These are phyloP conservation scores for Trichoderma atroviride DNA, from an alignment of 2,329 filamentous ascomycete species.

Conservation along the genomic window DNA sequence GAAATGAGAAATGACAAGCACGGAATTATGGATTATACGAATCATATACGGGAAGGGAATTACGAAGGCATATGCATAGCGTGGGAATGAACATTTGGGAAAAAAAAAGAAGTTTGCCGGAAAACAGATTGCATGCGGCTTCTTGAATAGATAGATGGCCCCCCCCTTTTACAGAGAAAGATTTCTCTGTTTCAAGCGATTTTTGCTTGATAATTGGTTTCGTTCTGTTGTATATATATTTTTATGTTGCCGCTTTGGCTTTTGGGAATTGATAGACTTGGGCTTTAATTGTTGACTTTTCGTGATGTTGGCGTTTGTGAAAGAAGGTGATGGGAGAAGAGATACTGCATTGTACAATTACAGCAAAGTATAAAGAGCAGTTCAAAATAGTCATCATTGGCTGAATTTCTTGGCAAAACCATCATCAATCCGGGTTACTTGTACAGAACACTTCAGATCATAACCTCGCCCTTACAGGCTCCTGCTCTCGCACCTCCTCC, in stretches of 20 bases:
- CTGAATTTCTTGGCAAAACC: background rate
- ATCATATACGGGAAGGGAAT: background rate
- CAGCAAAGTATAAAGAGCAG: background rate
- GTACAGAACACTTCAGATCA: background rate
- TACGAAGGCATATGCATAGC: background rate
- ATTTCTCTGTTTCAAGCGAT: background rate
- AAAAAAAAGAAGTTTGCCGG: background rate
- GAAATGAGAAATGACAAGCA: background rate
- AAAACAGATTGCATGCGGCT: conserved; percentile 15
- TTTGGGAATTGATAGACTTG: background rate
- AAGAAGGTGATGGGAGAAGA: too few relatives aligned
- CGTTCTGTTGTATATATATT: background rate
- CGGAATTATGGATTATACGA: background rate
- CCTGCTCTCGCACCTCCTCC: background rate
- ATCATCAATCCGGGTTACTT: background rate
- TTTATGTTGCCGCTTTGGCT: background rate
- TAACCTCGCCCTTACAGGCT: background rate
- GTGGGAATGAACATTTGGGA: background rate
- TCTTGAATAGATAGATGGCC: background rate
- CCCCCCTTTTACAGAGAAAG: background rate
- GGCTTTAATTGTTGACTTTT: background rate
- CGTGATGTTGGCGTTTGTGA: background rate
- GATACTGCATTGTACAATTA: background rate
- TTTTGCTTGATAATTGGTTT: background rate
- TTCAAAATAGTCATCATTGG: background rate